A percentile compares a stretch with the other conserved stretches of the same genome.
Conservation (phyloP, 352 stramenopile genomes). For the Phytopythium delawarense region DNA sequence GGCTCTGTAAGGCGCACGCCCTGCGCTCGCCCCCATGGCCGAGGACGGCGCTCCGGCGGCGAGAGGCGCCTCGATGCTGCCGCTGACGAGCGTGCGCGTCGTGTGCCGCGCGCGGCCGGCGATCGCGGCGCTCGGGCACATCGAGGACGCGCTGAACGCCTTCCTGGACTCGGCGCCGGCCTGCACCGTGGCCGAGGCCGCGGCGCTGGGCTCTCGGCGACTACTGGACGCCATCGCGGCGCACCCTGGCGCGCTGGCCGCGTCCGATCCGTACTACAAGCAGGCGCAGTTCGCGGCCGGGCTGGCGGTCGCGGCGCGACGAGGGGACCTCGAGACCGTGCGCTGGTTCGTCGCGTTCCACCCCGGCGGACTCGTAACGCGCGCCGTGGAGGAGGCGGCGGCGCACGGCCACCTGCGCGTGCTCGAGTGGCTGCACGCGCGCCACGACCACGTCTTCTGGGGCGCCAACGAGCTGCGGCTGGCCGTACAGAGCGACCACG, state of each 20-base stretch:
- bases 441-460: conserved; percentile 27
- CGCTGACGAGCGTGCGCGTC: conserved; percentile 13
- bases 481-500: conserved; percentile 18
- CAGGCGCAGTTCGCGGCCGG: conserved; percentile 11
- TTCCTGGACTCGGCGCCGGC: neutral
- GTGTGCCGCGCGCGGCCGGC: conserved; percentile 12
- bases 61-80: neutral
- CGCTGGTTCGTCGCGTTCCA: conserved; percentile 9
- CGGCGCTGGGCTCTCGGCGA: conserved; percentile 16
- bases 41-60: neutral
- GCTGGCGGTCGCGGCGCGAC: neutral
- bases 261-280: conserved; percentile 6
- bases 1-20: too few relatives aligned
- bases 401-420: conserved; percentile 7
- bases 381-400: conserved; percentile 11
- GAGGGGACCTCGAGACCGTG: conserved; percentile 1
- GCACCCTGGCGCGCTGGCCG: neutral
- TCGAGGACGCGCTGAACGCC: neutral
- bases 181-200: conserved; percentile 8
- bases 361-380: conserved; percentile 9
- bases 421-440: conserved; percentile 8
- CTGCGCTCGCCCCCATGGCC: neutral
- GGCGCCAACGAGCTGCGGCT: conserved; percentile 25
- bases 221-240: conserved; percentile 6
- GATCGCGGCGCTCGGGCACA: conserved; percentile 3